Base-by-base conservation (phyloP, 2,329 filamentous ascomycete species). In the Monosporascus ibericus region DNA sequence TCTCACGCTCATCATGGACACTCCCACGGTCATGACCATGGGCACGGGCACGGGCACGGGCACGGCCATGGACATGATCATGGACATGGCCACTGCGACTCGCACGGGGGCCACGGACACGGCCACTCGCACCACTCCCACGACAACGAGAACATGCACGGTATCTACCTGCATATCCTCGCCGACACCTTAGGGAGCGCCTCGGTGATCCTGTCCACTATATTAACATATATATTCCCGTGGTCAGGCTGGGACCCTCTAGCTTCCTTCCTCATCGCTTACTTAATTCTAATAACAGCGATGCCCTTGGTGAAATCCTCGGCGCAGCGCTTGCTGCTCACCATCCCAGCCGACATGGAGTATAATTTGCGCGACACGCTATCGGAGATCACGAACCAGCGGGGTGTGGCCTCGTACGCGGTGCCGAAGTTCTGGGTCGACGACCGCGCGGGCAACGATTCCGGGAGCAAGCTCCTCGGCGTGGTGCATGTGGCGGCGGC, bases 131-230 rank as follows among this genome's bases (percentile, higher is more conserved):
- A 84, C 60, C 78, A 84, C 60, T 72, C 74, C n/a, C 87, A 92
- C 63, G 87, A 90, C 56, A 96, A 96, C 68, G 94, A 99, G 63
- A 99, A 99, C 66, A 96, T 99, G 92, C 74, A 94, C 62, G 94
- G 94, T 14, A 97, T 99, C 59, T 99, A 95, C 70, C 76, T 99
- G 20, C 94, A 99, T 65, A 89, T 99, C 48, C 78, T 97, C 27
- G 94, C 94, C 6, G 94, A 99, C 67, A 95, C 94, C 0, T 84
- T 97, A 30, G 94, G 94, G 25, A 96, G 92, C 51, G 88, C 92
- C 1, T 94, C 94, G 1, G 94, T 99, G 47, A 96, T 99, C 56
- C 83, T 91, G 36, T 96, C 91, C 7, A 99, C 94, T 0, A 75
- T 90, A 1, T 76, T 97, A 22, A 95, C 95, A 0, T 87, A 95